A percentile compares a stretch with the other conserved stretches of the same genome.
These are phyloP conservation scores for Daldinia vernicosa DNA, from an alignment of 495 filamentous ascomycete species.

Conservation along the genomic window DNA sequence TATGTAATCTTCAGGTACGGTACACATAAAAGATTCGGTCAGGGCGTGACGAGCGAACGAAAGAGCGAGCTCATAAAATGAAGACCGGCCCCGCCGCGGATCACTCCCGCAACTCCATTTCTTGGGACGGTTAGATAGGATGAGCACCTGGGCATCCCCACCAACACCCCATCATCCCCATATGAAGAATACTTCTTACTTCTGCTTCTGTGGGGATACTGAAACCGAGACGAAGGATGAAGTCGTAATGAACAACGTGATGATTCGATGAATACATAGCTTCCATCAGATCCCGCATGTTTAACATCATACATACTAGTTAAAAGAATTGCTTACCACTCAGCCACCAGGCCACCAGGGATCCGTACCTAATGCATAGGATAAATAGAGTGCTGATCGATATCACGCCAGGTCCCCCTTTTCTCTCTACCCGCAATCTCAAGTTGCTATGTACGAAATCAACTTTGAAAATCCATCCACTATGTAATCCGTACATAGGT, in stretches of 20 bases:
- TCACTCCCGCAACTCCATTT: constrained; percentile 34
- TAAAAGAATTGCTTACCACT: constrained; percentile 14
- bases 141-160: constrained; percentile 26
- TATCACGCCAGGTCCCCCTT: constrained; percentile 19
- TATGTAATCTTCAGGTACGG: too few species aligned
- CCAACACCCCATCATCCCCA: constrained; percentile 32
- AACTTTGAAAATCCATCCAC: neutral
- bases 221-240: constrained; percentile 27
- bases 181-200: constrained; percentile 36
- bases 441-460: constrained; percentile 1
- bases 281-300: constrained; percentile 14
- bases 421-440: constrained; percentile 10
- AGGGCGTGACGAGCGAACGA: constrained; percentile 25
- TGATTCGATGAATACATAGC: constrained; percentile 6
- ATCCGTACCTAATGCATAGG: neutral
- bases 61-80: constrained; percentile 10
- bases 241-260: constrained; percentile 19
- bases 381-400: constrained; percentile 22
- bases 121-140: constrained; percentile 4
- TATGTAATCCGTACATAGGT: too few species aligned
- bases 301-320: constrained; percentile 4
- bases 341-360: neutral
- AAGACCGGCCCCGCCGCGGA: constrained; percentile 27
- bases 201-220: constrained; percentile 36
- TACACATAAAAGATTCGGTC: constrained; percentile 33